phyloP scores from a whole-genome alignment of 2,329 filamentous ascomycete species.

The Beauveria pseudobassiana region DNA sequence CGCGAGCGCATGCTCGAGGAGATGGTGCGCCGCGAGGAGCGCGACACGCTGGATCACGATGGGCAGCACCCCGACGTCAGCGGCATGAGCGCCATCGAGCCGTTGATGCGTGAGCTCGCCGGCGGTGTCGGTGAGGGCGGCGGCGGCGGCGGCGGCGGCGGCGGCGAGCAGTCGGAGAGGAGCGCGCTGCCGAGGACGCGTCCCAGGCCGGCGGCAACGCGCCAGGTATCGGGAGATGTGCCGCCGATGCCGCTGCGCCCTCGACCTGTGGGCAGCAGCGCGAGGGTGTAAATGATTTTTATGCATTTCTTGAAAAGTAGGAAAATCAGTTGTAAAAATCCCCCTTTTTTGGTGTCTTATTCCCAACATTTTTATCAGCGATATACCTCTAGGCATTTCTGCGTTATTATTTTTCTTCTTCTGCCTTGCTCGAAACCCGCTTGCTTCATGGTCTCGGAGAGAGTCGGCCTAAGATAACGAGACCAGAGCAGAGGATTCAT shows the following conservation, averaged over 20 bases:
- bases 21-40: conserved; percentile 16
- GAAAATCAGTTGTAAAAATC: neutral
- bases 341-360: neutral
- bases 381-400: neutral
- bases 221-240: neutral
- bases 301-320: neutral
- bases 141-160: neutral
- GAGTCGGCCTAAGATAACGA: too few relatives aligned
- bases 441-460: too few relatives aligned
- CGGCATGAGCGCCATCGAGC: conserved; percentile 34
- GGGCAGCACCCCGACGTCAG: conserved; percentile 22
- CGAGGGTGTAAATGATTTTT: neutral
- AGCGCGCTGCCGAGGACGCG: neutral
- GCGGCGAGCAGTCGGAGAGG: neutral
- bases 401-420: too few relatives aligned
- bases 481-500: too few relatives aligned
- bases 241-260: conserved; percentile 1
- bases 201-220: neutral
- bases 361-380: neutral
- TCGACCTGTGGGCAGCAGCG: neutral
- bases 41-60: neutral
- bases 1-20: conserved; percentile 23
- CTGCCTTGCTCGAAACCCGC: too few relatives aligned
- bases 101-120: conserved; percentile 37
- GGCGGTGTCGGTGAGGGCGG: conserved; percentile 11